A percentile compares a stretch with the other conserved stretches of the same genome.
Conservation (phyloP, 768 basidiomycete species). For the Imleria badia region DNA sequence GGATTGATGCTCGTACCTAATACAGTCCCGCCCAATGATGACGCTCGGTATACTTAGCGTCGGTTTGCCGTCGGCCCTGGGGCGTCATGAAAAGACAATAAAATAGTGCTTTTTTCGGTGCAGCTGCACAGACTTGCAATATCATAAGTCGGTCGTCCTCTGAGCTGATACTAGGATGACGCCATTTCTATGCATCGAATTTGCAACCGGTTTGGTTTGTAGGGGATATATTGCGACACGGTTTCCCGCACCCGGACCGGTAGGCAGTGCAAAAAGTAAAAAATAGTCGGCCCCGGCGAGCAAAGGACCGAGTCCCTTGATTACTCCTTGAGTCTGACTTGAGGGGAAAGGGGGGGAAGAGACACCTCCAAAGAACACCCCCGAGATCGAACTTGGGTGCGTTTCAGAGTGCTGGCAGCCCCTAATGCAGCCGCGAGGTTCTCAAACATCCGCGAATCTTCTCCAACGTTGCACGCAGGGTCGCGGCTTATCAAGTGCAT, state of each 20-base stretch:
- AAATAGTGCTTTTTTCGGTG: not conserved
- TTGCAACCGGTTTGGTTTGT: not conserved
- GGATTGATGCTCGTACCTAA: not conserved
- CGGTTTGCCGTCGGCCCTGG: too few relatives aligned
- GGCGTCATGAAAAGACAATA: slow-evolving; percentile 11
- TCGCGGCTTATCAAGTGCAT: not conserved
- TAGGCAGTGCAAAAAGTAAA: not conserved
- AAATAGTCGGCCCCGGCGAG: not conserved
- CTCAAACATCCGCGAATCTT: slow-evolving; percentile 1
- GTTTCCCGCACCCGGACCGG: not conserved
- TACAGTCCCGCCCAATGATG: not conserved
- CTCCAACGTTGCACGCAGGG: not conserved
- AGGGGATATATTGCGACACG: not conserved
- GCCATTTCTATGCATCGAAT: not conserved
- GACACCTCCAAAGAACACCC: not conserved
- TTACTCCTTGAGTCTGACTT: not conserved
- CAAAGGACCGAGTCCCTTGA: not conserved
- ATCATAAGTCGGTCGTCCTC: not conserved
- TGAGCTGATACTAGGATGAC: not conserved
- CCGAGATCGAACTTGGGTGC: too few relatives aligned
- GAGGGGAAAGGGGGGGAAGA: not conserved
- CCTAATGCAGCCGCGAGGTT: not conserved
- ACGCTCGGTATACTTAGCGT: not conserved
- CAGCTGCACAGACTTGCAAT: not conserved
- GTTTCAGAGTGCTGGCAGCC: not conserved